Percentiles rank a stretch among this genome's conserved stretches.
These are phyloP conservation scores for Xanthoceras sorbifolium DNA, from an alignment of 345 rosid species.

Conservation along the genomic window DNA sequence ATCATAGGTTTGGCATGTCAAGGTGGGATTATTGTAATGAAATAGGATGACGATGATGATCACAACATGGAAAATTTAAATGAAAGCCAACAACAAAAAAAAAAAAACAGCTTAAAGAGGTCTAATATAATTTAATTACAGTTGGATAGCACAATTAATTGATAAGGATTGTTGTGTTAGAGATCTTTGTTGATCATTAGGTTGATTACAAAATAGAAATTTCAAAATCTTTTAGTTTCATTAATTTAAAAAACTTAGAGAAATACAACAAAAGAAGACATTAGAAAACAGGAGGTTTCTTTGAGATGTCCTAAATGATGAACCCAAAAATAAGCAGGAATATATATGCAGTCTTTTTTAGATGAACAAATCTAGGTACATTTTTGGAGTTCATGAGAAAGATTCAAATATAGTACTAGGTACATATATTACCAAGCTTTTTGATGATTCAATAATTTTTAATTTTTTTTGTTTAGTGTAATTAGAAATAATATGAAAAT, in stretches of 20 bases:
- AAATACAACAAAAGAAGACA: not conserved
- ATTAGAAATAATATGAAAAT: too few species aligned
- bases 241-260: too few species aligned
- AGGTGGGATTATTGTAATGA: not conserved
- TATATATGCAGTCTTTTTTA: not conserved
- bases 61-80: not conserved
- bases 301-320: not conserved
- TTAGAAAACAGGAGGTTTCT: not conserved
- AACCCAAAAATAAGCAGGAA: not conserved
- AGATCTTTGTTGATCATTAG: not conserved
- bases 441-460: too few species aligned
- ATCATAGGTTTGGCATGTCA: conserved; percentile 15
- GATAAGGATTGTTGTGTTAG: not conserved
- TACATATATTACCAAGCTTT: not conserved
- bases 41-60: not conserved
- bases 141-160: not conserved
- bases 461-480: too few species aligned
- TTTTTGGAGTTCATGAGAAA: not conserved
- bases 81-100: not conserved
- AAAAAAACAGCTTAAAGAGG: not conserved
- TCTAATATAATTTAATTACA: too few species aligned
- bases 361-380: not conserved
- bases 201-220: not conserved
- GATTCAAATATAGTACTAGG: not conserved
- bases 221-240: not conserved